Conservation (phyloP, 2,329 filamentous ascomycete species). For the Knufia petricola region DNA sequence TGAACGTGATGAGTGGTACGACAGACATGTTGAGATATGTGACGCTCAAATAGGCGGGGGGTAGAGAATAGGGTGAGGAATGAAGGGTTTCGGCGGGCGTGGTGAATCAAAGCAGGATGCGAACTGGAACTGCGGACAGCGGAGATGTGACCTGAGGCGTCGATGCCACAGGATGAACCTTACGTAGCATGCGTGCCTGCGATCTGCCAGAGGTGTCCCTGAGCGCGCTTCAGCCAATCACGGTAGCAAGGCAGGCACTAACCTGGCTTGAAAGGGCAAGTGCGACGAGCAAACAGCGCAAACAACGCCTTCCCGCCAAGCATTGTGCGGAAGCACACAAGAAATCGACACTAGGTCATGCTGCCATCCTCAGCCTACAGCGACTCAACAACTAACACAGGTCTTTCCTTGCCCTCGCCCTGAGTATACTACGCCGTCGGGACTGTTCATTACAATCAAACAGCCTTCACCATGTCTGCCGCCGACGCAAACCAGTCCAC, state of each 20-base stretch:
- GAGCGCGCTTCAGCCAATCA: background rate
- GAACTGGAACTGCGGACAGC: background rate
- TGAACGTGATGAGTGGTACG: constrained; percentile 84
- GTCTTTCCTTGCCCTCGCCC: background rate
- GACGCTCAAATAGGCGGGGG: constrained; percentile 6
- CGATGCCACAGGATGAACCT: background rate
- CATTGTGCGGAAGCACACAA: background rate
- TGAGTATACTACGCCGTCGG: constrained; percentile 7
- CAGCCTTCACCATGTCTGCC: constrained; percentile 46
- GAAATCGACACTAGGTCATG: background rate
- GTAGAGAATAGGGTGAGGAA: no score
- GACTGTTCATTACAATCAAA: constrained; percentile 25
- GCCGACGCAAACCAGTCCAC: constrained; percentile 35
- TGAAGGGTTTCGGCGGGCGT: no score
- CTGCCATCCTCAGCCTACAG: background rate
- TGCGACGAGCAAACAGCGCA: constrained; percentile 3
- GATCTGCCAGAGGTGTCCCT: background rate
- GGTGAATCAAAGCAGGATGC: no score
- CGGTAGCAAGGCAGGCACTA: background rate
- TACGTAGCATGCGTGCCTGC: constrained; percentile 5
- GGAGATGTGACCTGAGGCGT: background rate
- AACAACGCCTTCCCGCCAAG: background rate
- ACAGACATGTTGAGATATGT: constrained; percentile 57
- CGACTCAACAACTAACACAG: constrained; percentile 4
- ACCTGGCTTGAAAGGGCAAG: constrained; percentile 2